A percentile compares a stretch with the other conserved stretches of the same genome.
These are phyloP conservation scores for Elongisporangium anandrum DNA, from an alignment of 352 stramenopile genomes.

Conservation along the genomic window DNA sequence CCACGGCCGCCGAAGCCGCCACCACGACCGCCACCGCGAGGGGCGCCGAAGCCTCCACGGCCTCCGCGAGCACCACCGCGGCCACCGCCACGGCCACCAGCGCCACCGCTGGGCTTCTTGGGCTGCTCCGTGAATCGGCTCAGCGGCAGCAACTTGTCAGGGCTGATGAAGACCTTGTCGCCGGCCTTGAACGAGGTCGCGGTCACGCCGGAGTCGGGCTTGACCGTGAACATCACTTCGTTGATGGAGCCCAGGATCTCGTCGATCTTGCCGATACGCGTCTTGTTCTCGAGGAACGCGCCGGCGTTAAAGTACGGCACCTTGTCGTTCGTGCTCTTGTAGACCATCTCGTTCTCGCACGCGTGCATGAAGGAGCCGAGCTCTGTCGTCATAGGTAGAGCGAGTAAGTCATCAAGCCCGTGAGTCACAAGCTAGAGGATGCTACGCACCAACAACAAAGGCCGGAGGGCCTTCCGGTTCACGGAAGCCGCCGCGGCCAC, in stretches of 20 bases:
- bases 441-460: constrained; percentile 59
- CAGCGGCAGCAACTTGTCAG: constrained; percentile 96
- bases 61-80: constrained; percentile 38
- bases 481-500: constrained; percentile 36
- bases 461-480: constrained; percentile 66
- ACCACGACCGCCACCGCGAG: constrained; percentile 33
- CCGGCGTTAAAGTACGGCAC: constrained; percentile 99
- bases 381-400: constrained; percentile 52
- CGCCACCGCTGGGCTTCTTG: constrained; percentile 48
- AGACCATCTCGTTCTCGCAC: constrained; percentile 98
- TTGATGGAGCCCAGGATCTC: constrained; percentile 98
- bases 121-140: constrained; percentile 94
- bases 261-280: constrained; percentile 98
- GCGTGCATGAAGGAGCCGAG: constrained; percentile 95
- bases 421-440: background rate
- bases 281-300: constrained; percentile 99
- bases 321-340: constrained; percentile 94
- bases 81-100: constrained; percentile 30
- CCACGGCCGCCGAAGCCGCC: constrained; percentile 28
- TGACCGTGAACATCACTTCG: constrained; percentile 96
- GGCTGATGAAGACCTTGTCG: constrained; percentile 97
- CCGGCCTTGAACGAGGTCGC: constrained; percentile 95
- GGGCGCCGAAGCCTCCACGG: constrained; percentile 28
- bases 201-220: constrained; percentile 93
- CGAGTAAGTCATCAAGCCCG: constrained; percentile 4